phyloP scores from a whole-genome alignment of 257 asterid species.

The Verbascum thapsus region DNA sequence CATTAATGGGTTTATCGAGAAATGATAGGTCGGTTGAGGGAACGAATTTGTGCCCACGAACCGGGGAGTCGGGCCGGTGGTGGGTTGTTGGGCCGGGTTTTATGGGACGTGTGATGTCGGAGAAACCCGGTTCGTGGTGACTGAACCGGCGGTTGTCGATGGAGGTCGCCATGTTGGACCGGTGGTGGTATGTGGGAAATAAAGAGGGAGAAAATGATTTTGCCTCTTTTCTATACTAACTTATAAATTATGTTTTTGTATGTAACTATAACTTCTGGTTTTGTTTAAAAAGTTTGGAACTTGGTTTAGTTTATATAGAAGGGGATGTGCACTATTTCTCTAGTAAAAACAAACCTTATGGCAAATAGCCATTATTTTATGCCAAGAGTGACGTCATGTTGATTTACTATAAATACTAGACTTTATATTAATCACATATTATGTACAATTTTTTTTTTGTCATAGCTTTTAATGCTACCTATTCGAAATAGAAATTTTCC shows the following conservation, averaged over 20 bases:
- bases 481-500: too few species aligned
- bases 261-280: constrained; percentile 4
- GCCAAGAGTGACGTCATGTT: constrained; percentile 29
- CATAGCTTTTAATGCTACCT: too few species aligned
- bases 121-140: constrained; percentile 47
- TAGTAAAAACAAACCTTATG: constrained; percentile 21
- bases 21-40: constrained; percentile 27
- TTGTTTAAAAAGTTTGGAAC: constrained; percentile 31
- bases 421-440: too few species aligned
- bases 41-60: constrained; percentile 51
- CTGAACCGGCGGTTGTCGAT: constrained; percentile 64
- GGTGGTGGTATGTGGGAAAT: constrained; percentile 3
- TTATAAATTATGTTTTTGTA: not conserved
- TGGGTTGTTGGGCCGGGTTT: constrained; percentile 37
- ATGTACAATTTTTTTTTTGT: too few species aligned
- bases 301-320: constrained; percentile 40
- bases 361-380: constrained; percentile 27
- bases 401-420: not conserved
- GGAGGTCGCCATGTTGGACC: constrained; percentile 73
- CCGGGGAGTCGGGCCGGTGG: constrained; percentile 65
- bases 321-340: constrained; percentile 9
- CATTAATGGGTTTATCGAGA: constrained; percentile 14
- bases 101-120: constrained; percentile 32
- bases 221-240: constrained; percentile 27
- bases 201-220: not conserved